Evolutionary conservation across 2,329 filamentous ascomycete species (phyloP).

Genomic region (Nothophoma quercina): DNA sequence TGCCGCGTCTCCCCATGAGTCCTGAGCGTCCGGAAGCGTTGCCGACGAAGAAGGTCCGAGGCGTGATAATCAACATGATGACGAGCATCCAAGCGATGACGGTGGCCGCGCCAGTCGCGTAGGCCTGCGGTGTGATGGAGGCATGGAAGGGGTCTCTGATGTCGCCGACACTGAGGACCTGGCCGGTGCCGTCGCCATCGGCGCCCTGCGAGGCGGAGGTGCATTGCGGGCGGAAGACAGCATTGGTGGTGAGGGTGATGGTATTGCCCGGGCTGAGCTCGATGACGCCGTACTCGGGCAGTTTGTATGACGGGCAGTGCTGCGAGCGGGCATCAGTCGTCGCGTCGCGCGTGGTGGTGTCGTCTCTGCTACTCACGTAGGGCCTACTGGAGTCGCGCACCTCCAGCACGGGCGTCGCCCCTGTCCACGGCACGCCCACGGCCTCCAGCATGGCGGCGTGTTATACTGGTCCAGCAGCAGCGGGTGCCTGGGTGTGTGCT

Average conservation of each 20-base stretch:
- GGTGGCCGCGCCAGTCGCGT: slow-evolving; percentile 89
- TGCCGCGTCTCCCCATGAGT: slow-evolving; percentile 79
- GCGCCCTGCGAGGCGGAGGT: slow-evolving; percentile 49
- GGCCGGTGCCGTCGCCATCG: slow-evolving; percentile 49
- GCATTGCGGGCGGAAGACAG: slow-evolving; percentile 68
- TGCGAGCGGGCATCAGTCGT: slow-evolving; percentile 43
- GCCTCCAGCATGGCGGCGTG: slow-evolving; percentile 38
- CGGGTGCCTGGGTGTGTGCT: slow-evolving; percentile 26
- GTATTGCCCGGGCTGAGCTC: slow-evolving; percentile 62
- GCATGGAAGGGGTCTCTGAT: slow-evolving; percentile 90
- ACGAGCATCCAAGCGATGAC: slow-evolving; percentile 91
- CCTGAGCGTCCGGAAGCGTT: slow-evolving; percentile 72
- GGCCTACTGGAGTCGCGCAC: slow-evolving; percentile 39
- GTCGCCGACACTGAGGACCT: slow-evolving; percentile 64
- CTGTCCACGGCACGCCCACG: slow-evolving; percentile 22
- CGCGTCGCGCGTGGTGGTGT: slow-evolving; percentile 7
- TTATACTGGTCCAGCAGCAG: slow-evolving; percentile 48
- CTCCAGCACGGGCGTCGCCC: slow-evolving; percentile 16
- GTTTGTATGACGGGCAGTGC: slow-evolving; percentile 68
- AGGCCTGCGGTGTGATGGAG: slow-evolving; percentile 90
- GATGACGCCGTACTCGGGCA: slow-evolving; percentile 66
- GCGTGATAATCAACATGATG: slow-evolving; percentile 92
- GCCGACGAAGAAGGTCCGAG: slow-evolving; percentile 90
- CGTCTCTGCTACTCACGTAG: slow-evolving; percentile 38
- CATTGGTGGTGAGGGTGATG: slow-evolving; percentile 66